phyloP scores from a whole-genome alignment of 2,329 filamentous ascomycete genomes.

The Rachicladosporium sp. region DNA sequence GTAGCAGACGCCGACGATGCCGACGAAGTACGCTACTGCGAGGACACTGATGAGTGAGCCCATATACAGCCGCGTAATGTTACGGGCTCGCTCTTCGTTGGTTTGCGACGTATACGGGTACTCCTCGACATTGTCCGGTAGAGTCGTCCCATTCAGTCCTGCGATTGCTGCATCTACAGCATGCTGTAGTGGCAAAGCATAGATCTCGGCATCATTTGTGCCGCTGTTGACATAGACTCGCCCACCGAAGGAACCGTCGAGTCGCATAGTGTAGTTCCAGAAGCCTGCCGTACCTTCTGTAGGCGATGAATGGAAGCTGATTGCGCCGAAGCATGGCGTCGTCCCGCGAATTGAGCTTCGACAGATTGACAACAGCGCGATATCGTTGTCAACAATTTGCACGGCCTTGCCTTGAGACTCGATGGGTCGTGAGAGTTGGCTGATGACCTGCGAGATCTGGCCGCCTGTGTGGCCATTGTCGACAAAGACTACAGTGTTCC shows the following conservation, averaged over 20 bases:
- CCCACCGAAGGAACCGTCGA: constrained; percentile 58
- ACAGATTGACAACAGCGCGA: constrained; percentile 51
- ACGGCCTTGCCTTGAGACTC: constrained; percentile 43
- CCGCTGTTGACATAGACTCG: constrained; percentile 51
- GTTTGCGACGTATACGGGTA: constrained; percentile 68
- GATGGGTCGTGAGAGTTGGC: constrained; percentile 45
- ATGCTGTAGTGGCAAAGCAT: constrained; percentile 64
- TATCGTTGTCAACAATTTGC: constrained; percentile 41
- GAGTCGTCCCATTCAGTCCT: constrained; percentile 33
- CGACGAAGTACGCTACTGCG: constrained; percentile 66
- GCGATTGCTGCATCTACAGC: constrained; percentile 66
- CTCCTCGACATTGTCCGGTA: constrained; percentile 39
- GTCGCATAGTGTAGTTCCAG: constrained; percentile 81
- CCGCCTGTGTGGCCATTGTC: constrained; percentile 57
- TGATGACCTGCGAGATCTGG: constrained; percentile 58
- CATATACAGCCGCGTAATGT: constrained; percentile 61
- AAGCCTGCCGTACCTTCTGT: constrained; percentile 50
- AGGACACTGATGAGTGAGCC: constrained; percentile 61
- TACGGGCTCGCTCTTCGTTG: constrained; percentile 49
- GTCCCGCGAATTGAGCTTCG: constrained; percentile 46
- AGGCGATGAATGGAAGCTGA: constrained; percentile 65
- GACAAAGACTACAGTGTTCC: constrained; percentile 62
- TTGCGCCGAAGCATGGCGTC: constrained; percentile 59
- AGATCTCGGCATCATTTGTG: constrained; percentile 65
- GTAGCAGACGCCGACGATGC: constrained; percentile 70